Conservation (phyloP, 2,329 filamentous ascomycete species). For the Monilinia fructigena region DNA sequence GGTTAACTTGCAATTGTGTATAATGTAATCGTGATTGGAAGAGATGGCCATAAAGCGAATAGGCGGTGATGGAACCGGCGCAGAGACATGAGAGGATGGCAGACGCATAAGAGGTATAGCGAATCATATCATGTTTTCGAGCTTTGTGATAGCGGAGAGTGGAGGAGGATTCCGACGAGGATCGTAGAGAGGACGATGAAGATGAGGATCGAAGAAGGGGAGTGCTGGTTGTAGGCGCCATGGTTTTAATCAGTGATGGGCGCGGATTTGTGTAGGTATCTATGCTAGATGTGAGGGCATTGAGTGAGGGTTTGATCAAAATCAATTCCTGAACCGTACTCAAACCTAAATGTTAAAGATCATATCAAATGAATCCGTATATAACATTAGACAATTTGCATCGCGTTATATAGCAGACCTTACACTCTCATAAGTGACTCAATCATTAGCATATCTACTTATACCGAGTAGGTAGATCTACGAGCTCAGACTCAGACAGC, state of each 20-base stretch:
- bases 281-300: constrained; percentile 7
- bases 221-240: constrained; percentile 17
- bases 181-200: constrained; percentile 9
- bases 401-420: too few relatives aligned
- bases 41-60: constrained; percentile 88
- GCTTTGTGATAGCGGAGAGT: constrained; percentile 12
- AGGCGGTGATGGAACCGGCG: constrained; percentile 88
- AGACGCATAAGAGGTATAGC: constrained; percentile 51
- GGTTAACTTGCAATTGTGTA: constrained; percentile 88
- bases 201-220: constrained; percentile 20
- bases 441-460: too few relatives aligned
- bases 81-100: constrained; percentile 64
- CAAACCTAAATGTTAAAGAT: too few relatives aligned
- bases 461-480: not conserved
- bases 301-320: not conserved
- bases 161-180: constrained; percentile 10
- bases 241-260: constrained; percentile 7
- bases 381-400: too few relatives aligned
- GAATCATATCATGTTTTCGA: constrained; percentile 32
- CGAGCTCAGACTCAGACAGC: not conserved
- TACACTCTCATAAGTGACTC: not conserved
- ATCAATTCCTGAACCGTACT: not conserved
- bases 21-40: constrained; percentile 87
- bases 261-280: constrained; percentile 4
- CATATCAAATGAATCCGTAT: too few relatives aligned